Conservation (phyloP, 2,329 filamentous ascomycete genomes). For the Cercospora brassicicola region DNA sequence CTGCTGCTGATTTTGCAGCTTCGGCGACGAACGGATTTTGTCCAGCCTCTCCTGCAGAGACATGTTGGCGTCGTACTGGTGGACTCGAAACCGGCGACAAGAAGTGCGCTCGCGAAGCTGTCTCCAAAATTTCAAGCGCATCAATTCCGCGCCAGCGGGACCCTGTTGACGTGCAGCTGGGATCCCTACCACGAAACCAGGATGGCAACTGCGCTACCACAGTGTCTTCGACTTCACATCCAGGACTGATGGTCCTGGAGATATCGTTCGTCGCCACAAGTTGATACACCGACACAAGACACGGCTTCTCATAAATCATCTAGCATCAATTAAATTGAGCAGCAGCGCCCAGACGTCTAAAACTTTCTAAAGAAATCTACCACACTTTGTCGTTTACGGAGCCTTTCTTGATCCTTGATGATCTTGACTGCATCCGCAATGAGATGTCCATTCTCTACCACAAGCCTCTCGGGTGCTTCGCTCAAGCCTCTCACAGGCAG, state of each 20-base stretch:
- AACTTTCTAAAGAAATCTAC: slow-evolving; percentile 28
- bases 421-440: slow-evolving; percentile 33
- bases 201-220: not conserved
- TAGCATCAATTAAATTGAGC: not conserved
- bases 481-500: not conserved
- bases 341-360: slow-evolving; percentile 1
- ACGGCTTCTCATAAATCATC: not conserved
- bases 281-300: not conserved
- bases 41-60: slow-evolving; percentile 87
- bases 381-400: slow-evolving; percentile 22
- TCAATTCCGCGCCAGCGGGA: not conserved
- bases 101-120: not conserved
- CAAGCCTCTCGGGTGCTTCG: not conserved
- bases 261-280: not conserved
- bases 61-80: slow-evolving; percentile 37
- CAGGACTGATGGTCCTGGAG: too few relatives aligned
- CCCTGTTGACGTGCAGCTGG: not conserved
- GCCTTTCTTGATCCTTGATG: slow-evolving; percentile 29
- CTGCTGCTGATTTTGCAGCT: slow-evolving; percentile 92
- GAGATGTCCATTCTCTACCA: slow-evolving; percentile 15
- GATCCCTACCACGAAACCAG: not conserved
- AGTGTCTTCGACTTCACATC: not conserved
- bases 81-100: not conserved
- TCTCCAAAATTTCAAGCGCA: not conserved
- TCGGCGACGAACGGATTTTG: slow-evolving; percentile 89